Base-by-base conservation (phyloP, 1,284 basidiomycete species). In the Melampsora larici-populina region DNA sequence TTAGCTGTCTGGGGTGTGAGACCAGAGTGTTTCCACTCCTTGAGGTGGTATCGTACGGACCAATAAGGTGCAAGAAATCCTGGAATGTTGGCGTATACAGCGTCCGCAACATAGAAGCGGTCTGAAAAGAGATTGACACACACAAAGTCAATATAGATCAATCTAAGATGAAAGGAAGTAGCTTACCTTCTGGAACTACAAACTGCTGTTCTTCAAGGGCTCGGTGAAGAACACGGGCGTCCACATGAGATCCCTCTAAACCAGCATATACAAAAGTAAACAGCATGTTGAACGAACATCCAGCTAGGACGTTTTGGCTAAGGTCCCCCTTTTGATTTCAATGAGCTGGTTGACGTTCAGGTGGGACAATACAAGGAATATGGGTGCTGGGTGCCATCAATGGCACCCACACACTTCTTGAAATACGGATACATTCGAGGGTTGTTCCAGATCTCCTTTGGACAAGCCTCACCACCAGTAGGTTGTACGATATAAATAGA, bases 361-460 rank as follows among this genome's bases (percentile, higher is more conserved):
- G 75, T 0, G 80, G 78, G 3, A 82, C 79, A 70, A 79, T 81
- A 13, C 80, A 79, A 76, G 82, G 79, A 31, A 84, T 70, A 48
- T n/a, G n/a, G n/a, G n/a, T n/a, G n/a, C n/a, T 81, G 82, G 11
- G 80, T 79, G 11, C 84, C 83, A 81, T 84, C 84, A 65, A 84
- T 79, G 1, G 83, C 82, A 21, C 82, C 83, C 58, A 72, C 73
- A 67, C n/a, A n/a, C n/a, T n/a, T n/a, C n/a, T n/a, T n/a, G n/a
- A n/a, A n/a, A n/a, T n/a, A n/a, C n/a, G n/a, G 82, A 71, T 55
- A 79, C 21, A 67, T 55, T 21, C 1, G 0, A 43, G 62, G 48
- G 11, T n/a, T 31, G 31, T 48, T 3, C 9, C 36, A 6, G 24
- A 55, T 55, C 51, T 55, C 24, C 18, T 55, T 24, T 55, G 51